These are phyloP conservation scores for Marchantia polymorpha DNA, from an alignment of 225 moss, liverwort and hornwort genomes.

Conservation along the genomic window DNA sequence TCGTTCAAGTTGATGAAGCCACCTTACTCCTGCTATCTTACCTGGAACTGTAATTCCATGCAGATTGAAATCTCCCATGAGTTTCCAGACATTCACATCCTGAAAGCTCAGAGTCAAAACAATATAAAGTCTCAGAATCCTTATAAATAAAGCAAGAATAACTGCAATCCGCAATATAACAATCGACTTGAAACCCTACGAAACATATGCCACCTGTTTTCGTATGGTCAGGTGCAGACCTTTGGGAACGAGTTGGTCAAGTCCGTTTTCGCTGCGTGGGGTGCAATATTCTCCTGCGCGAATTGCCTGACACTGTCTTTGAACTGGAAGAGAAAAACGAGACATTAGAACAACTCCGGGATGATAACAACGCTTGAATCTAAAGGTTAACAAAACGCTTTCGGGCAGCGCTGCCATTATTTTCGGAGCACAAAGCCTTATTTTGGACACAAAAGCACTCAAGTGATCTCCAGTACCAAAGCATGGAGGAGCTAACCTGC, in stretches of 20 bases:
- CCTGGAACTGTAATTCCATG: slow-evolving; percentile 98
- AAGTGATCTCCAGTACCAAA: neutral
- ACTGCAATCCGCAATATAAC: neutral
- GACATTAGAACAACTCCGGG: slow-evolving; percentile 1
- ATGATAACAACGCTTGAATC: neutral
- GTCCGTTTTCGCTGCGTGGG: slow-evolving; percentile 91
- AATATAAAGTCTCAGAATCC: neutral
- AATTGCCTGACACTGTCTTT: slow-evolving; percentile 87
- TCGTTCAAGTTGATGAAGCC: neutral
- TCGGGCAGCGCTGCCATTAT: too few species aligned
- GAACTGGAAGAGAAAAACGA: slow-evolving; percentile 51
- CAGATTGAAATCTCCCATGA: slow-evolving; percentile 97
- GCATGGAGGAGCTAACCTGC: slow-evolving; percentile 30
- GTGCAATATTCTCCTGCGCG: slow-evolving; percentile 89
- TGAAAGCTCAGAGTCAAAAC: slow-evolving; percentile 25
- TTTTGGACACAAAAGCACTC: neutral
- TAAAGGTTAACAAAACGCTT: neutral
- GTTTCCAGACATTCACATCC: slow-evolving; percentile 95
- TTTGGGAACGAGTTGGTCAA: slow-evolving; percentile 75
- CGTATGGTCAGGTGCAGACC: slow-evolving; percentile 33
- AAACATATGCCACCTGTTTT: neutral
- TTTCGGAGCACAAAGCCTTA: neutral
- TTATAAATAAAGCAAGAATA: neutral
- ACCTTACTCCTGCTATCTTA: slow-evolving; percentile 27
- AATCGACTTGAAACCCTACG: neutral